Conservation (phyloP, 257 asterid species). For the Thymus quinquecostatus region DNA sequence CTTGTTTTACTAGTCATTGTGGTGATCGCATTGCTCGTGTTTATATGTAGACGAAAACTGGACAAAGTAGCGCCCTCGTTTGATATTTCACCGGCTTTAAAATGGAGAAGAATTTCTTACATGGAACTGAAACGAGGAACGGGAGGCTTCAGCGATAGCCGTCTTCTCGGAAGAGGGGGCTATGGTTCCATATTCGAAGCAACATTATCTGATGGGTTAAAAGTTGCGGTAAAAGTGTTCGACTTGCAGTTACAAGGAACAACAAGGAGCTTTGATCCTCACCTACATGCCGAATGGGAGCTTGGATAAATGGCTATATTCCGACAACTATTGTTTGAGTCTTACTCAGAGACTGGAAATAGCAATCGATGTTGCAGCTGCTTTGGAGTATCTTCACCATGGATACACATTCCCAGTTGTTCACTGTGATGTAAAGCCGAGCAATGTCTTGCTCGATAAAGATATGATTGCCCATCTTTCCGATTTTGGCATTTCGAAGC, state of each 20-base stretch:
- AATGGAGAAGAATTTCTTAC: constrained; percentile 12
- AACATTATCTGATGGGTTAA: constrained; percentile 1
- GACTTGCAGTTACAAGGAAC: constrained; percentile 24
- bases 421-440: constrained; percentile 22
- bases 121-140: constrained; percentile 4
- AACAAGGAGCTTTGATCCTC: constrained; percentile 33
- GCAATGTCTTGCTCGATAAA: constrained; percentile 1
- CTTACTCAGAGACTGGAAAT: background rate
- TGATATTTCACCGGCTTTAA: background rate
- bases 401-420: background rate
- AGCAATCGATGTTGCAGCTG: background rate
- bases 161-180: constrained; percentile 18
- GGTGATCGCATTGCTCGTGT: background rate
- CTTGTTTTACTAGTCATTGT: background rate
- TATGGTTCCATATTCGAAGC: constrained; percentile 15
- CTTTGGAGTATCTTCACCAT: constrained; percentile 21
- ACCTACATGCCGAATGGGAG: constrained; percentile 21
- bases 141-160: background rate
- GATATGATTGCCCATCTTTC: constrained; percentile 11
- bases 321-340: background rate
- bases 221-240: constrained; percentile 22
- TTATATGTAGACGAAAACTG: background rate
- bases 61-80: background rate
- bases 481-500: constrained; percentile 20
- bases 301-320: constrained; percentile 16